Evolutionary conservation across 192 early-diverging fungal species (phyloP).

Genomic region (Gonapodya sp.): DNA sequence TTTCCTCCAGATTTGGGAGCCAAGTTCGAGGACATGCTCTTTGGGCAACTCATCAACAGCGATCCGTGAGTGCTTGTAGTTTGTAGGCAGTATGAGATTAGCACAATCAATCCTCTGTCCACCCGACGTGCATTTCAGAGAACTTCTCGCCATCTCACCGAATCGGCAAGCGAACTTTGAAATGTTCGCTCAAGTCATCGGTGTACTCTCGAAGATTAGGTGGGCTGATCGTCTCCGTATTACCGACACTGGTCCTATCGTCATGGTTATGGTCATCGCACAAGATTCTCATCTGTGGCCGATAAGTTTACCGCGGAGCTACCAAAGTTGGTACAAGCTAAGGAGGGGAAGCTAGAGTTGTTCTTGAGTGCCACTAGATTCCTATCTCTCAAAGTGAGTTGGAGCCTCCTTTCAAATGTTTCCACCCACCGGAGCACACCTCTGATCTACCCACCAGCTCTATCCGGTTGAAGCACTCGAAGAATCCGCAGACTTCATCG

Average conservation of each 20-base stretch:
- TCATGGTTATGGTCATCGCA: too few relatives aligned
- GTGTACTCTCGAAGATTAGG: slow-evolving; percentile 75
- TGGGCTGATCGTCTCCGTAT: slow-evolving; percentile 7
- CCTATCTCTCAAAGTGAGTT: slow-evolving; percentile 68
- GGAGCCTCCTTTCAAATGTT: neutral
- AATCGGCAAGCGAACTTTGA: slow-evolving; percentile 84
- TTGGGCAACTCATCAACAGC: slow-evolving; percentile 74
- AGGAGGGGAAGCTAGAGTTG: slow-evolving; percentile 74
- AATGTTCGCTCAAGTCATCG: slow-evolving; percentile 86
- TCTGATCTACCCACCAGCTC: slow-evolving; percentile 35
- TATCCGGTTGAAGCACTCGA: slow-evolving; percentile 89
- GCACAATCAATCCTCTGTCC: too few relatives aligned
- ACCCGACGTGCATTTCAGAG: slow-evolving; percentile 27
- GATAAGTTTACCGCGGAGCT: slow-evolving; percentile 88
- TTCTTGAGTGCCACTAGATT: slow-evolving; percentile 84
- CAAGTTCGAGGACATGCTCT: slow-evolving; percentile 87
- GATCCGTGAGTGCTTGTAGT: slow-evolving; percentile 82
- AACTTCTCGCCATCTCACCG: slow-evolving; percentile 53
- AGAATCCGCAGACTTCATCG: slow-evolving; percentile 88
- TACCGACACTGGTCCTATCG: neutral
- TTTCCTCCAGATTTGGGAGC: slow-evolving; percentile 73
- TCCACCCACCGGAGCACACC: neutral
- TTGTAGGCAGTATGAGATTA: too few relatives aligned
- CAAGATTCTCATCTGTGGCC: slow-evolving; percentile 77
- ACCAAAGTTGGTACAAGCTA: slow-evolving; percentile 26